These are phyloP conservation scores for Suillus paluster DNA, from an alignment of 768 basidiomycete genomes.

Conservation along the genomic window DNA sequence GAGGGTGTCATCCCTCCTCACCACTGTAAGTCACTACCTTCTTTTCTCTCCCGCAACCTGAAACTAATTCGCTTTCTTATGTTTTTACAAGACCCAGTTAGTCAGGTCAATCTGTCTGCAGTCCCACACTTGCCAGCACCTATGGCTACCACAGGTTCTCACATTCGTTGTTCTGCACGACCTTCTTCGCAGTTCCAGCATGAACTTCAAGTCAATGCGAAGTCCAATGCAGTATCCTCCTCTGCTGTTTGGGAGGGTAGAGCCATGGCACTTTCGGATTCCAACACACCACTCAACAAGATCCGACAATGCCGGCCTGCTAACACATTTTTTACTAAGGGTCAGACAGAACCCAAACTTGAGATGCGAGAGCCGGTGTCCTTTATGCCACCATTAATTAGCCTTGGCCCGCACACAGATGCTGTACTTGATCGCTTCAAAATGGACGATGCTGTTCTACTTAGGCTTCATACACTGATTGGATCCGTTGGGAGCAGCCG, in stretches of 20 bases:
- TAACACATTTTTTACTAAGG: too few relatives aligned
- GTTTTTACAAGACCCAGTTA: neutral
- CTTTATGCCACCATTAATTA: too few relatives aligned
- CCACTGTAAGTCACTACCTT: neutral
- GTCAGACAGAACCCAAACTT: too few relatives aligned
- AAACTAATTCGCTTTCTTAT: neutral
- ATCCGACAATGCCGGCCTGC: too few relatives aligned
- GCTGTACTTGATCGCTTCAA: constrained; percentile 10
- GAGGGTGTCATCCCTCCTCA: constrained; percentile 4
- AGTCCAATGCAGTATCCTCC: too few relatives aligned
- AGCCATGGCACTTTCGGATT: too few relatives aligned
- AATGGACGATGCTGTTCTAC: constrained; percentile 5
- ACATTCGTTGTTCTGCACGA: constrained; percentile 1
- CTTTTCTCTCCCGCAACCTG: too few relatives aligned
- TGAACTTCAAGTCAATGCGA: too few relatives aligned
- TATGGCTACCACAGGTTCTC: neutral
- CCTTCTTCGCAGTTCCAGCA: neutral
- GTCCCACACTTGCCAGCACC: neutral
- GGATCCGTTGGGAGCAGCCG: constrained; percentile 8
- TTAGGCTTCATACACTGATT: neutral
- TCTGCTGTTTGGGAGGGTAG: too few relatives aligned
- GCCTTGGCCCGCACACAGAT: constrained; percentile 1
- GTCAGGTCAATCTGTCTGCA: neutral
- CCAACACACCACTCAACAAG: too few relatives aligned
- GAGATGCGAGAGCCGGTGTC: too few relatives aligned